A percentile compares a stretch with the other conserved stretches of the same genome.
Evolutionary conservation across 2,329 filamentous ascomycete species (phyloP).

Genomic region (Monosporascus ibericus): DNA sequence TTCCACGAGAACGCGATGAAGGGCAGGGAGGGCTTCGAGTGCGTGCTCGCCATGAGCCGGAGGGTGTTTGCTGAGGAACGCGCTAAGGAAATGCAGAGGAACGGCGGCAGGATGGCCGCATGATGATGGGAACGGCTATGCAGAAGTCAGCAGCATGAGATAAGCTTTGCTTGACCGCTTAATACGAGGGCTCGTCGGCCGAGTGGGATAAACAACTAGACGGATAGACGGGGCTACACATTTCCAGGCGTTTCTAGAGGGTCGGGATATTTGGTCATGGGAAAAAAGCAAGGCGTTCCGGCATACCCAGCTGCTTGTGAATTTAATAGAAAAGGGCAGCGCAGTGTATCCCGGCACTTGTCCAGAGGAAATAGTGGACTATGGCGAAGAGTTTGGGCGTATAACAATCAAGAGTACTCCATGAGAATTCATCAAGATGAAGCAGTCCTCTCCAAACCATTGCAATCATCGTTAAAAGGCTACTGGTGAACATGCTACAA

Average conservation of each 20-base stretch:
- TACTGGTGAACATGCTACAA: too few relatives aligned
- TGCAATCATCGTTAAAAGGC: too few relatives aligned
- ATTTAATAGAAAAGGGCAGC: constrained; percentile 1
- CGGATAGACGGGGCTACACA: background rate
- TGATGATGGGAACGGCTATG: constrained; percentile 2
- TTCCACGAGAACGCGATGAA: constrained; percentile 89
- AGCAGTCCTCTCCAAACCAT: too few relatives aligned
- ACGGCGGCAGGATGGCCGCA: constrained; percentile 23
- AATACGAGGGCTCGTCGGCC: background rate
- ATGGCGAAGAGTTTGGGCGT: too few relatives aligned
- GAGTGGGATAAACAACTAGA: constrained; percentile 9
- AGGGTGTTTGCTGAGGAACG: constrained; percentile 87
- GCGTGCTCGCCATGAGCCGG: constrained; percentile 87
- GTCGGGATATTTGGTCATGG: constrained; percentile 1
- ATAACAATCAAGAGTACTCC: too few relatives aligned
- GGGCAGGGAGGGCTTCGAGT: constrained; percentile 91
- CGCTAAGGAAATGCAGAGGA: constrained; percentile 47
- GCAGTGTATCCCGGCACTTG: background rate
- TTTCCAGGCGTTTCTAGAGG: constrained; percentile 20
- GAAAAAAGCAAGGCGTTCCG: constrained; percentile 27
- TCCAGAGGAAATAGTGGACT: background rate
- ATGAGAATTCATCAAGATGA: too few relatives aligned
- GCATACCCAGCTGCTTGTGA: constrained; percentile 20
- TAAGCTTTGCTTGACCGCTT: too few relatives aligned
- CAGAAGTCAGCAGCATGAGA: too few relatives aligned